A percentile compares a stretch with the other conserved stretches of the same genome.
These are phyloP conservation scores for Xylaria bambusicola DNA, from an alignment of 495 filamentous ascomycete species.

Conservation along the genomic window DNA sequence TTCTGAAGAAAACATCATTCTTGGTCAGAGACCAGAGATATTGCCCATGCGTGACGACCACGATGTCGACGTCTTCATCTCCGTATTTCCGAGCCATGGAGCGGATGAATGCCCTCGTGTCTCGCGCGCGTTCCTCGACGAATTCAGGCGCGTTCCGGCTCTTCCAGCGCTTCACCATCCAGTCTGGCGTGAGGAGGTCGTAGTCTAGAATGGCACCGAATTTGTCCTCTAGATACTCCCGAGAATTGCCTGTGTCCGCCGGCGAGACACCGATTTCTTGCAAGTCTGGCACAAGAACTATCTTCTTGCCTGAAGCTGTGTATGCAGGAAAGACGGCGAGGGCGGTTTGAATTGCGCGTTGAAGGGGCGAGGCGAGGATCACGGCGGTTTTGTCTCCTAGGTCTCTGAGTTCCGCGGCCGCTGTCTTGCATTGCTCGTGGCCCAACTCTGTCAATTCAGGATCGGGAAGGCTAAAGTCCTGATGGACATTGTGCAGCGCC, in stretches of 20 bases:
- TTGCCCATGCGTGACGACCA: background rate
- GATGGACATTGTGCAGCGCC: constrained; percentile 8
- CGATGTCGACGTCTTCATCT: background rate
- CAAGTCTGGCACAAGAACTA: background rate
- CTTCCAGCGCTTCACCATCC: background rate
- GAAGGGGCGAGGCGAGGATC: background rate
- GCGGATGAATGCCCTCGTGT: background rate
- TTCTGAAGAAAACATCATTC: background rate
- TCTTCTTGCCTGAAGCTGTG: background rate
- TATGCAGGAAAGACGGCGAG: background rate
- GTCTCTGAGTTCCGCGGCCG: background rate
- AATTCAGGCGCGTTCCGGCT: background rate
- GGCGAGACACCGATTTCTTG: background rate
- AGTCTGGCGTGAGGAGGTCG: background rate
- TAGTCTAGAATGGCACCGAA: background rate
- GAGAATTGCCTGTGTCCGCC: background rate
- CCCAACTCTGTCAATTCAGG: constrained; percentile 4
- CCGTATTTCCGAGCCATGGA: background rate
- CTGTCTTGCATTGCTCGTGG: background rate
- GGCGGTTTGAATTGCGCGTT: background rate
- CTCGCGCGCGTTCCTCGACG: background rate
- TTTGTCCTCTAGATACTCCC: background rate
- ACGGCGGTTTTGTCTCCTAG: background rate
- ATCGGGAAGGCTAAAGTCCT: constrained; percentile 4
- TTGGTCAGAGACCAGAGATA: background rate